Evolutionary conservation across 306 rosid species (phyloP).

Genomic region (Pyrus communis): DNA sequence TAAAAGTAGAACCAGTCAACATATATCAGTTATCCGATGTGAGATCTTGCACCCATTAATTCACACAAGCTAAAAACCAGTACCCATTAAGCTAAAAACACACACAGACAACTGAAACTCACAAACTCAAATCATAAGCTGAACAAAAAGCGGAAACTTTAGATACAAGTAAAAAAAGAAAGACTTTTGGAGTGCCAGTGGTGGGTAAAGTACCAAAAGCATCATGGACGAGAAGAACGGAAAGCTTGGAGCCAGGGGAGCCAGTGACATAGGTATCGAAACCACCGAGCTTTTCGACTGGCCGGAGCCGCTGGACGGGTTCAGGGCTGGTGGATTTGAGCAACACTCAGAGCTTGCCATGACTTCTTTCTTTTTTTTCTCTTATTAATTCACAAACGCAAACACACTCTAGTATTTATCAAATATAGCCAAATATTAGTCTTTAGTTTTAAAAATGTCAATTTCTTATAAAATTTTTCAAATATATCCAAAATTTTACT

Average conservation of each 20-base stretch:
- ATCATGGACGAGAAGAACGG: constrained; percentile 48
- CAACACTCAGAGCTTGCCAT: constrained; percentile 68
- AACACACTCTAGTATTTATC: too few species aligned
- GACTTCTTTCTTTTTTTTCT: not conserved
- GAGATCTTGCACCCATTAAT: not conserved
- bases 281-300: constrained; percentile 40
- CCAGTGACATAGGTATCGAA: constrained; percentile 42
- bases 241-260: constrained; percentile 41
- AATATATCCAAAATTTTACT: too few species aligned
- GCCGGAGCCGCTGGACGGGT: constrained; percentile 44
- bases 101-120: not conserved
- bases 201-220: constrained; percentile 25
- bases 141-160: not conserved
- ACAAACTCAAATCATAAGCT: not conserved
- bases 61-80: not conserved
- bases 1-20: too few species aligned
- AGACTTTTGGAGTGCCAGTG: not conserved
- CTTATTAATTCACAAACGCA: not conserved
- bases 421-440: too few species aligned
- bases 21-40: too few species aligned
- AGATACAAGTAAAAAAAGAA: not conserved
- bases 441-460: too few species aligned
- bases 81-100: not conserved
- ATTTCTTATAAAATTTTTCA: too few species aligned
- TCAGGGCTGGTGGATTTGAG: constrained; percentile 55